phyloP scores from a whole-genome alignment of 1,284 basidiomycete species.

The Entoloma clypeatum region DNA sequence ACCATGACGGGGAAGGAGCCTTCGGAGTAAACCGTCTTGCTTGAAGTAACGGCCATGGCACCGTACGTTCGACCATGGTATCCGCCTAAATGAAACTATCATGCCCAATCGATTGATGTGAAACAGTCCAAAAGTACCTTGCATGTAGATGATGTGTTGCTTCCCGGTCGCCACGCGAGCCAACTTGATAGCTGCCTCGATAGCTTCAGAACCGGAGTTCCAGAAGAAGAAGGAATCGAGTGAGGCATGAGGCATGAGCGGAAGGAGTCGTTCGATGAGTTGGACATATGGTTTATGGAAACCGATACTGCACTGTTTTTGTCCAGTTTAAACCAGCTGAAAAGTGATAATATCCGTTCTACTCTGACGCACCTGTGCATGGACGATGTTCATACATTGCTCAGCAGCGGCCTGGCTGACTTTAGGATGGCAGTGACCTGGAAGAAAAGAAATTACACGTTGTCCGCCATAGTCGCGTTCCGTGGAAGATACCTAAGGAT shows the following conservation, averaged over 20 bases:
- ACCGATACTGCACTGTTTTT: constrained; percentile 68
- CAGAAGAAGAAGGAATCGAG: constrained; percentile 95
- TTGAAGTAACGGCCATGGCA: constrained; percentile 84
- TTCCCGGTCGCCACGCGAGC: constrained; percentile 72
- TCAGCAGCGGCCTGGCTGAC: constrained; percentile 84
- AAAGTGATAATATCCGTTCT: background rate
- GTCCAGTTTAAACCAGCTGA: background rate
- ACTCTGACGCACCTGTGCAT: constrained; percentile 53
- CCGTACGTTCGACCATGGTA: constrained; percentile 89
- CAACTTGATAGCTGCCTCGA: constrained; percentile 82
- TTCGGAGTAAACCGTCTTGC: constrained; percentile 87
- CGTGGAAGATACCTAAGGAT: constrained; percentile 53
- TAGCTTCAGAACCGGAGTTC: constrained; percentile 92
- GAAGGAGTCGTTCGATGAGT: constrained; percentile 75
- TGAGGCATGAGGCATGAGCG: constrained; percentile 81
- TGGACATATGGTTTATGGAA: constrained; percentile 74
- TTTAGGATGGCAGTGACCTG: constrained; percentile 85
- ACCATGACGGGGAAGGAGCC: constrained; percentile 83
- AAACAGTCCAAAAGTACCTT: constrained; percentile 42
- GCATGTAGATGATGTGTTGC: constrained; percentile 90
- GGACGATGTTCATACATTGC: constrained; percentile 80
- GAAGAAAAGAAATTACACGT: background rate
- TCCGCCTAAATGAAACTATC: constrained; percentile 43
- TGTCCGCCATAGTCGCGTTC: background rate
- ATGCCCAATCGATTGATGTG: background rate